Evolutionary conservation across 2,329 filamentous ascomycete genomes (phyloP).

Genomic region (Colletotrichum noveboracense): DNA sequence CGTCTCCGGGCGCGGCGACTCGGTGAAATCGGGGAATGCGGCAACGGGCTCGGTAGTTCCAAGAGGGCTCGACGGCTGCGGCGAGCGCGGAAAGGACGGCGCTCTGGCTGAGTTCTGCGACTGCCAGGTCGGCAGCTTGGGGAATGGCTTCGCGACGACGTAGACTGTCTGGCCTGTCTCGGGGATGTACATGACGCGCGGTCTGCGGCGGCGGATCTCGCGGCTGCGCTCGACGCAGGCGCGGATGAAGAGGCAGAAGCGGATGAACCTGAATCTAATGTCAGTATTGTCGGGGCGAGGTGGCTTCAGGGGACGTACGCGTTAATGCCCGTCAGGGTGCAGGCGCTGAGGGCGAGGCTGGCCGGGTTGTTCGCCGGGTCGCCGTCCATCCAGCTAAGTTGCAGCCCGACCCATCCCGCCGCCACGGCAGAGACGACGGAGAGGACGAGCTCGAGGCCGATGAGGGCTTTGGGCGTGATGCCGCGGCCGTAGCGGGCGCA

Average conservation of each 20-base stretch:
- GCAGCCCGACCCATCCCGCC: not conserved
- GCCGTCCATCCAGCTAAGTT: not conserved
- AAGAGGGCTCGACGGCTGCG: not conserved
- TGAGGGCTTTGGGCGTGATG: slow-evolving; percentile 30
- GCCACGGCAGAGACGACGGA: slow-evolving; percentile 1
- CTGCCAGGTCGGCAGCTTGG: not conserved
- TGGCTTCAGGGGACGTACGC: not conserved
- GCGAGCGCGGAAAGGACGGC: not conserved
- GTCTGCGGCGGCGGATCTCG: slow-evolving; percentile 19
- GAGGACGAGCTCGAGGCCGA: slow-evolving; percentile 29
- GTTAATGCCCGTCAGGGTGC: not conserved
- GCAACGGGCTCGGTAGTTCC: not conserved
- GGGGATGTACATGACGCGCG: slow-evolving; percentile 27
- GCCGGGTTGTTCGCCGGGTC: not conserved
- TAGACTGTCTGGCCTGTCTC: slow-evolving; percentile 26
- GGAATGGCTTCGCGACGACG: slow-evolving; percentile 24
- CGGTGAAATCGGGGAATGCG: not conserved
- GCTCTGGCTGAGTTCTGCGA: not conserved
- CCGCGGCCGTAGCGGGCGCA: slow-evolving; percentile 27
- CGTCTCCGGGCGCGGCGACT: not conserved
- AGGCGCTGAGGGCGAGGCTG: not conserved
- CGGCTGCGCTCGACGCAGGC: slow-evolving; percentile 28
- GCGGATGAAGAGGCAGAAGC: slow-evolving; percentile 30
- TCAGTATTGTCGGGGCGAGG: not conserved
- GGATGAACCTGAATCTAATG: slow-evolving; percentile 16